Base-by-base conservation (phyloP, 1,284 basidiomycete genomes). In the Trametes sp. region DNA sequence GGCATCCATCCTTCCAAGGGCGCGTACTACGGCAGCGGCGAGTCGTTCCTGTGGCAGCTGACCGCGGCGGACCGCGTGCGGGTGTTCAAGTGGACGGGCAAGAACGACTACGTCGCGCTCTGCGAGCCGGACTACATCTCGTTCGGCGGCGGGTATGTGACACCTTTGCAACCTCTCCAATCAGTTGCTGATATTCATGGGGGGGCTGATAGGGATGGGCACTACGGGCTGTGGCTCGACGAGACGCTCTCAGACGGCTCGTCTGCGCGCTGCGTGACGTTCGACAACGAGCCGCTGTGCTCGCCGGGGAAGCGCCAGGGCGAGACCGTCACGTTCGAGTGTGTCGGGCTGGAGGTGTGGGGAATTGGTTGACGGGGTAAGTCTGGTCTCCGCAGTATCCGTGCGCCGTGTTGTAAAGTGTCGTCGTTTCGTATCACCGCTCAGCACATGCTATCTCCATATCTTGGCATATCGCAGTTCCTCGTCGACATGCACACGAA, bases 151-250 rank as follows among this genome's bases (percentile, higher is more conserved):
- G 95, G 95, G 94, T 95, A 68, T 67, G 92, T 71, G 14, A 64
- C 31, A 48, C 19, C 45, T 49, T 45, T 24, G 42, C 36, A 29
- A 24, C 26, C n/a, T 26, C 16, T 4, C 59, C 59, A 46, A 29
- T 38, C 24, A 13, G 41, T 19, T 28, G 1, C 35, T 49, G 24
- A 44, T 49, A 35, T 16, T 11, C n/a, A n/a, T n/a, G n/a, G n/a
- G n/a, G n/a, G n/a, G 10, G 1, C 1, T 7, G 46, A 35, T 69
- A 95, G 93, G 5, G 94, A 95, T 58, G 94, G 94, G 0, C 86
- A 88, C 48, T 97, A 94, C 73, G 97, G 96, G 0, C 79, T 99
- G 7, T 95, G 95, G 77, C 79, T 99, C n/a, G 95, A 97, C 73
- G 86, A 89, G 1, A 84, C 87, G 0, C 86, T 99, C 21, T 84